These are phyloP conservation scores for Eucalyptus urophylla DNA, from an alignment of 345 rosid genomes.

Conservation along the genomic window DNA sequence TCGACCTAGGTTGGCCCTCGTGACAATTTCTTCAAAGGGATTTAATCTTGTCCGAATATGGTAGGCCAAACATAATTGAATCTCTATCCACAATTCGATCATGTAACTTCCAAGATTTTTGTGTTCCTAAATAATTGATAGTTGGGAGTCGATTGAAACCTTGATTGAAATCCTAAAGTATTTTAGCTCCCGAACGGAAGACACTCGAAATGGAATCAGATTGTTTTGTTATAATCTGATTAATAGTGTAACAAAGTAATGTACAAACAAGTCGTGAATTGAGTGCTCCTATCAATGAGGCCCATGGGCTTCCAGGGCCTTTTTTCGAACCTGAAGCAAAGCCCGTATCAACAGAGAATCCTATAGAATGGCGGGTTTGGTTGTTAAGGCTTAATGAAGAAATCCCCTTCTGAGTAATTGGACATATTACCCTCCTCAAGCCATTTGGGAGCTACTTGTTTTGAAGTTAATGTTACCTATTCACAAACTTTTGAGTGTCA, in stretches of 20 bases:
- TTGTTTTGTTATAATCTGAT: neutral
- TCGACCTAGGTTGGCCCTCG: neutral
- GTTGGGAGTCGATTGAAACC: neutral
- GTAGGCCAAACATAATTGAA: neutral
- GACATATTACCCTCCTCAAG: neutral
- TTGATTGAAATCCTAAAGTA: neutral
- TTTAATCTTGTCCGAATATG: neutral
- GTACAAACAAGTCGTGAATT: accelerated
- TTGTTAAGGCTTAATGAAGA: neutral
- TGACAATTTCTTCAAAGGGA: neutral
- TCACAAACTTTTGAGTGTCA: neutral
- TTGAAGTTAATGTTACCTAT: neutral
- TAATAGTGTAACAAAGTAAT: neutral
- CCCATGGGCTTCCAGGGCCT: neutral
- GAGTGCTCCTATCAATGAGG: neutral
- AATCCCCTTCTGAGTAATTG: neutral
- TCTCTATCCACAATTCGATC: neutral
- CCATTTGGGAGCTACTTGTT: neutral
- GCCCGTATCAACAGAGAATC: neutral
- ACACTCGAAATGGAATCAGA: neutral
- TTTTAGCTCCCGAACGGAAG: neutral
- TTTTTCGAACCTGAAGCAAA: neutral
- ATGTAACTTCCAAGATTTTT: neutral
- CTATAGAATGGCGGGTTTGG: no score
- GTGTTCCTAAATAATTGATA: neutral